Evolutionary conservation across 2,329 filamentous ascomycete species (phyloP).

Genomic region (Sporothrix luriei): DNA sequence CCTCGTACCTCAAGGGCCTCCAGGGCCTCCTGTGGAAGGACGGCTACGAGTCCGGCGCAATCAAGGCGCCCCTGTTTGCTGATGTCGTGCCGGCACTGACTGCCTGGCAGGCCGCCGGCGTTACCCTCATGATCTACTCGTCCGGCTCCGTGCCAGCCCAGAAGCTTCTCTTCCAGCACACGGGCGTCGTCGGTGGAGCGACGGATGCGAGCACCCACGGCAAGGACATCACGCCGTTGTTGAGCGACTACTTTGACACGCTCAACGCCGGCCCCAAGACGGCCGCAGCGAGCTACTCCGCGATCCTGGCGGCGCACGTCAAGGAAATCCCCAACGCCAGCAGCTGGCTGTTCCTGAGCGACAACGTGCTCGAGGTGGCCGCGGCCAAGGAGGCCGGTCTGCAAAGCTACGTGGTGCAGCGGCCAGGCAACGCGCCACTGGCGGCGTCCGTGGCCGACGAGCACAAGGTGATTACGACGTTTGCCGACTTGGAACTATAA

Average conservation of each 20-base stretch:
- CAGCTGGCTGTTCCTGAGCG: conserved; percentile 76
- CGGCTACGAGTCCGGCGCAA: conserved; percentile 69
- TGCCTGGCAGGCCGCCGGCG: conserved; percentile 58
- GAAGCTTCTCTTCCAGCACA: conserved; percentile 75
- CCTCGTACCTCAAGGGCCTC: conserved; percentile 74
- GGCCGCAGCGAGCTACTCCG: conserved; percentile 66
- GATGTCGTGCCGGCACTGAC: conserved; percentile 69
- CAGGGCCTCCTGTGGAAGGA: conserved; percentile 78
- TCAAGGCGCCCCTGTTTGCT: conserved; percentile 72
- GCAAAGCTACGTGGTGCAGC: conserved; percentile 61
- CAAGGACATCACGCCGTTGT: conserved; percentile 59
- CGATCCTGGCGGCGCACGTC: conserved; percentile 50
- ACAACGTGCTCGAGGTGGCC: conserved; percentile 71
- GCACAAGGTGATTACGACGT: conserved; percentile 41
- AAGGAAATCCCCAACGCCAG: conserved; percentile 51
- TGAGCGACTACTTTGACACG: conserved; percentile 75
- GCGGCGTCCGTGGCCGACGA: conserved; percentile 45
- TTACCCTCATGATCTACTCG: conserved; percentile 74
- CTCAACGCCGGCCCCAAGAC: conserved; percentile 77
- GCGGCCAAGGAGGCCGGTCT: conserved; percentile 66
- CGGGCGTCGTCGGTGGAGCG: conserved; percentile 46
- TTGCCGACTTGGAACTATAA: conserved; percentile 40
- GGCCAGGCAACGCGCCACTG: conserved; percentile 71
- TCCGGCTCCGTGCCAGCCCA: conserved; percentile 80
- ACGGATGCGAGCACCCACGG: conserved; percentile 42